phyloP scores from a whole-genome alignment of 2,329 filamentous ascomycete species.

The Orbilia ellipsospora region DNA sequence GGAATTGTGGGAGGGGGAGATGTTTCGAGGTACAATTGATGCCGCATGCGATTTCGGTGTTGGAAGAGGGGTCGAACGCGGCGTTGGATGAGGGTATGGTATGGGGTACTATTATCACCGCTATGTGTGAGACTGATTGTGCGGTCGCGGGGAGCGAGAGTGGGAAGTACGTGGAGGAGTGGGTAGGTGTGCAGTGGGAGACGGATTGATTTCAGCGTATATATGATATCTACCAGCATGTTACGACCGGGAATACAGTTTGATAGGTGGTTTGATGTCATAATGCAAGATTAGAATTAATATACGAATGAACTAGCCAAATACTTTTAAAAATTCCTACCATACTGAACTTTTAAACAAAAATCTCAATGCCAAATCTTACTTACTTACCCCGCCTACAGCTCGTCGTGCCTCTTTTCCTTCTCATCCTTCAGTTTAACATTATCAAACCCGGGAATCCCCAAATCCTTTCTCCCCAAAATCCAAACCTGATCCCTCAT shows the following conservation, averaged over 20 bases:
- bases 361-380: too few relatives aligned
- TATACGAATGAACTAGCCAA: neutral
- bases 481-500: constrained; percentile 45
- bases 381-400: constrained; percentile 8
- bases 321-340: constrained; percentile 25
- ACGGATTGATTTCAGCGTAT: constrained; percentile 32
- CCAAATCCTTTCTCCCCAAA: constrained; percentile 28
- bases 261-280: neutral
- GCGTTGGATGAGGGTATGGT: constrained; percentile 85
- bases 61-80: constrained; percentile 80
- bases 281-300: constrained; percentile 1
- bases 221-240: constrained; percentile 6
- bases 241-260: neutral
- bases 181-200: constrained; percentile 99
- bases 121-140: constrained; percentile 85
- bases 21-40: constrained; percentile 93
- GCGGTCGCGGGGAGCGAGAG: constrained; percentile 70
- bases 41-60: constrained; percentile 86
- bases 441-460: constrained; percentile 46
- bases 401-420: constrained; percentile 34
- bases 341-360: too few relatives aligned
- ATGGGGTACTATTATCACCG: constrained; percentile 92
- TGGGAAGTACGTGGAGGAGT: constrained; percentile 88
- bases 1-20: constrained; percentile 77
- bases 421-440: constrained; percentile 21